These are phyloP conservation scores for Camelina hispida DNA, from an alignment of 345 rosid genomes.

Conservation along the genomic window DNA sequence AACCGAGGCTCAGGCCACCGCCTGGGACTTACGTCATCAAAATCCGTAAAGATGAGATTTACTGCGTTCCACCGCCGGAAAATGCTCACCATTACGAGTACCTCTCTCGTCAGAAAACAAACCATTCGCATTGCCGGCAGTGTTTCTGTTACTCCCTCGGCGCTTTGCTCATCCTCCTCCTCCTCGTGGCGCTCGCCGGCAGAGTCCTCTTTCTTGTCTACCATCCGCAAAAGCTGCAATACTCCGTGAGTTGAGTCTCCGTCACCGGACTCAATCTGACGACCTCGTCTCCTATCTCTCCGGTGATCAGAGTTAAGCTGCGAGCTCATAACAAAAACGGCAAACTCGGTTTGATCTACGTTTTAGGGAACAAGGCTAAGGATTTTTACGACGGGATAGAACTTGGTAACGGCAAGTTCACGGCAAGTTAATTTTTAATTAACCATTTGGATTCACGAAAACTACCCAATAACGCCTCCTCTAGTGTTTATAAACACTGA, in stretches of 20 bases:
- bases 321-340: constrained; percentile 59
- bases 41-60: constrained; percentile 68
- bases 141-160: constrained; percentile 52
- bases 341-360: constrained; percentile 65
- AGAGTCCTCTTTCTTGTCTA: constrained; percentile 62
- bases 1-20: constrained; percentile 25
- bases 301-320: constrained; percentile 55
- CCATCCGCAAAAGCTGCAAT: constrained; percentile 63
- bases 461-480: too few relatives aligned
- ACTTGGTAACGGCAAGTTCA: constrained; percentile 59
- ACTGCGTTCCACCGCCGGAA: constrained; percentile 63
- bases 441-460: too few relatives aligned
- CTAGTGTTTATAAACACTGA: too few relatives aligned
- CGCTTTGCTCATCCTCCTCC: constrained; percentile 43
- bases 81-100: constrained; percentile 56
- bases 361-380: constrained; percentile 45
- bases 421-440: too few relatives aligned
- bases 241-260: constrained; percentile 57
- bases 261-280: constrained; percentile 62
- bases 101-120: constrained; percentile 54
- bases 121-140: constrained; percentile 46
- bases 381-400: constrained; percentile 45
- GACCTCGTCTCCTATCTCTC: constrained; percentile 49
- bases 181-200: constrained; percentile 48
- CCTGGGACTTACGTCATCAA: constrained; percentile 56